phyloP scores from a whole-genome alignment of 352 stramenopile species.

The Bremia lactucae region DNA sequence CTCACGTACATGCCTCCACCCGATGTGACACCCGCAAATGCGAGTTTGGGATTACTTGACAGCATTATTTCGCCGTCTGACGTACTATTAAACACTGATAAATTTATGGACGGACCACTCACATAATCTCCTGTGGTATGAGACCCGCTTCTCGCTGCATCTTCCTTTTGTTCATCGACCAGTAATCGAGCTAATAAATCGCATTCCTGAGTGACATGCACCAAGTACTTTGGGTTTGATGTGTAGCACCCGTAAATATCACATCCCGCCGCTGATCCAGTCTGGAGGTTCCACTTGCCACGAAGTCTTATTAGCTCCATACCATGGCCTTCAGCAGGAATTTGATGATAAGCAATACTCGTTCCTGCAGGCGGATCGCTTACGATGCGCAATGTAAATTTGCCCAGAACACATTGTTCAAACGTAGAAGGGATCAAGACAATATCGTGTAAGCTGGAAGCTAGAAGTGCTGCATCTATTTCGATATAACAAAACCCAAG shows the following conservation, averaged over 20 bases:
- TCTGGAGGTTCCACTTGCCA: conserved; percentile 41
- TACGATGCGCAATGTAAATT: conserved; percentile 50
- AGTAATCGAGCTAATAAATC: conserved; percentile 48
- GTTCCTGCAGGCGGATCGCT: conserved; percentile 36
- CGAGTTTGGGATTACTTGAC: conserved; percentile 45
- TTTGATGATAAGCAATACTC: conserved; percentile 15
- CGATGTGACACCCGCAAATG: conserved; percentile 44
- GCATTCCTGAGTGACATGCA: conserved; percentile 41
- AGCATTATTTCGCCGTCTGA: conserved; percentile 43
- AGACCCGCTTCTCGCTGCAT: conserved; percentile 3
- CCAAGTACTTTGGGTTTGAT: conserved; percentile 71
- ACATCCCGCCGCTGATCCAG: conserved; percentile 55
- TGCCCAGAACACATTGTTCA: conserved; percentile 25
- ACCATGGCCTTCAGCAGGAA: conserved; percentile 45
- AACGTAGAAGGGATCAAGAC: conserved; percentile 76
- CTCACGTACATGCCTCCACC: conserved; percentile 43
- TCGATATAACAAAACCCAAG: conserved; percentile 70
- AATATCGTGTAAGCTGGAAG: conserved; percentile 24
- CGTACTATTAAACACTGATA: conserved; percentile 60
- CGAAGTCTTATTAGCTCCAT: conserved; percentile 31
- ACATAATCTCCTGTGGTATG: conserved; percentile 2
- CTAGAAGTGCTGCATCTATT: conserved; percentile 19
- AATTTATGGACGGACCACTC: conserved; percentile 42
- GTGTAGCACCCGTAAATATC: conserved; percentile 76
- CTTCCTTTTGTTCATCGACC: conserved; percentile 12